Conservation (phyloP, 2,329 filamentous ascomycete genomes). For the Sarocladiaceae sp. region DNA sequence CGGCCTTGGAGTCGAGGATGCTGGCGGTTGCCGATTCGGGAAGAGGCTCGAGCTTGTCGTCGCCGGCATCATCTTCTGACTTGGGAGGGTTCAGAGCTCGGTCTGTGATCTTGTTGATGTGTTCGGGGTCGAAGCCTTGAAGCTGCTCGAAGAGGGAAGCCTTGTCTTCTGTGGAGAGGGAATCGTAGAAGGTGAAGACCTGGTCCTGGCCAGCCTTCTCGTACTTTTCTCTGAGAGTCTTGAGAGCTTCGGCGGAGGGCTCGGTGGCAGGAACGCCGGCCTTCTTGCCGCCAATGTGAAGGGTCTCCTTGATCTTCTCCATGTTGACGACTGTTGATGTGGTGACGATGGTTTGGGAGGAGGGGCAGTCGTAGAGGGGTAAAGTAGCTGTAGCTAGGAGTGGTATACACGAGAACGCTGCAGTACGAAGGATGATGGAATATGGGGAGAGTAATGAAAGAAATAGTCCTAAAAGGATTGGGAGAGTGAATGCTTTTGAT, state of each 20-base stretch:
- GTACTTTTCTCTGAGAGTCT: slow-evolving; percentile 64
- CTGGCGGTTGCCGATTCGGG: slow-evolving; percentile 82
- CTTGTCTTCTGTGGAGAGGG: slow-evolving; percentile 67
- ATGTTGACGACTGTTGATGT: slow-evolving; percentile 24
- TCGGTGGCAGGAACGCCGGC: slow-evolving; percentile 31
- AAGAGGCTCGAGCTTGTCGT: slow-evolving; percentile 70
- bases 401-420: neutral
- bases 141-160: slow-evolving; percentile 76
- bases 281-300: slow-evolving; percentile 25
- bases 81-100: slow-evolving; percentile 74
- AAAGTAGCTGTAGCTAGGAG: neutral
- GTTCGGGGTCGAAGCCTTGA: slow-evolving; percentile 69
- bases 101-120: slow-evolving; percentile 83
- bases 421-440: neutral
- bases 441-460: neutral
- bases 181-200: slow-evolving; percentile 76
- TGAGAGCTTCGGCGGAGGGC: slow-evolving; percentile 60
- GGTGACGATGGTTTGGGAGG: slow-evolving; percentile 7
- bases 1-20: slow-evolving; percentile 72
- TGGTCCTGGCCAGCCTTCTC: slow-evolving; percentile 73
- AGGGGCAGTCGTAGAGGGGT: neutral
- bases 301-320: slow-evolving; percentile 37
- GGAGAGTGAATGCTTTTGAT: neutral
- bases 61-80: slow-evolving; percentile 41
- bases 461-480: neutral